These are phyloP conservation scores for Mycosphaerella arachidis DNA, from an alignment of 2,329 filamentous ascomycete species.

Conservation along the genomic window DNA sequence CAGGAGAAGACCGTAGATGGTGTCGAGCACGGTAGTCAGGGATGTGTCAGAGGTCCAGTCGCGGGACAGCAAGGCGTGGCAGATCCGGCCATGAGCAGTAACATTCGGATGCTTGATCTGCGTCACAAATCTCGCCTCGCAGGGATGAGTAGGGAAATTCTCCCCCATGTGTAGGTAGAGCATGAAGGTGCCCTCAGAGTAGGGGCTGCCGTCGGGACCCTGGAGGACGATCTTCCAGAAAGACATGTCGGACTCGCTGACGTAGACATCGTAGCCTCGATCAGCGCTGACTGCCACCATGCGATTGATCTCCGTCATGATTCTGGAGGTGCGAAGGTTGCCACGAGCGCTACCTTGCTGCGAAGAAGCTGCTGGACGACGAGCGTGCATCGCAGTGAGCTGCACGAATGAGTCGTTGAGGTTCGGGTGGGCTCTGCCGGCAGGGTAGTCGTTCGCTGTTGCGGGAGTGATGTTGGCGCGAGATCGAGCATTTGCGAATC, in stretches of 20 bases:
- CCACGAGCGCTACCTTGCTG: conserved; percentile 12
- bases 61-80: conserved; percentile 34
- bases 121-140: conserved; percentile 36
- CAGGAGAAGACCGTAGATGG: conserved; percentile 34
- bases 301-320: conserved; percentile 35
- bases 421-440: conserved; percentile 33
- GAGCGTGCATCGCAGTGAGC: conserved; percentile 11
- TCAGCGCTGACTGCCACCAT: conserved; percentile 28
- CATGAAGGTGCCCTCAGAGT: conserved; percentile 33
- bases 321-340: conserved; percentile 27
- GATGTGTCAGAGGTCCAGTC: conserved; percentile 37
- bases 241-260: conserved; percentile 36
- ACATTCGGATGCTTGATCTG: conserved; percentile 38
- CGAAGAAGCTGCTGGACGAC: background rate
- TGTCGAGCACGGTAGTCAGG: conserved; percentile 33
- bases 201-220: conserved; percentile 32
- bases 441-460: conserved; percentile 29
- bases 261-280: conserved; percentile 37
- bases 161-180: conserved; percentile 37
- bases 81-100: conserved; percentile 36
- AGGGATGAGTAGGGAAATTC: conserved; percentile 35
- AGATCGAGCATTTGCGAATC: conserved; percentile 13
- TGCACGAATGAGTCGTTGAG: conserved; percentile 30
- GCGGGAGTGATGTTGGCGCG: conserved; percentile 23
- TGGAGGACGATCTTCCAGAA: conserved; percentile 41